phyloP scores from a whole-genome alignment of 2,329 filamentous ascomycete genomes.

The Botrytis medusae region DNA sequence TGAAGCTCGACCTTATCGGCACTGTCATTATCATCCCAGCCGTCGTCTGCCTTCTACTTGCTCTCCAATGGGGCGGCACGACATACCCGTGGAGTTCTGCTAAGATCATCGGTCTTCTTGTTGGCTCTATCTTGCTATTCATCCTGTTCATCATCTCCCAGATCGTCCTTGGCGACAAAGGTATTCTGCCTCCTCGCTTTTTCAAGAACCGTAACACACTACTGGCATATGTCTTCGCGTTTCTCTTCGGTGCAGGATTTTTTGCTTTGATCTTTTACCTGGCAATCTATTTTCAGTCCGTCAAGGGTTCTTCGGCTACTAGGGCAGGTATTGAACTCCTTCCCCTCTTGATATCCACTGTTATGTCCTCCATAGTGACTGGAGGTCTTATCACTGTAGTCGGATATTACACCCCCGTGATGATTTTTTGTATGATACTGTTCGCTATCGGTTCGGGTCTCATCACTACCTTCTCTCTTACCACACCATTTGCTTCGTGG shows the following conservation, averaged over 20 bases:
- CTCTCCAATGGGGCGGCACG: conserved; percentile 44
- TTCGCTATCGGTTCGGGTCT: conserved; percentile 45
- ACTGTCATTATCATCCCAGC: conserved; percentile 41
- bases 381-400: conserved; percentile 43
- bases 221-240: conserved; percentile 28
- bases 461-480: conserved; percentile 44
- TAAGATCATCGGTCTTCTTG: conserved; percentile 41
- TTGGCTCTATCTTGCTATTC: conserved; percentile 37
- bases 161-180: conserved; percentile 38
- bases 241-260: conserved; percentile 35
- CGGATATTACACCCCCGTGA: conserved; percentile 49
- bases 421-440: conserved; percentile 44
- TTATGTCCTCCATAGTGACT: conserved; percentile 45
- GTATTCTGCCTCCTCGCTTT: conserved; percentile 44
- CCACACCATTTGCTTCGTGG: conserved; percentile 50
- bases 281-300: conserved; percentile 40
- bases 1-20: conserved; percentile 42
- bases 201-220: conserved; percentile 34
- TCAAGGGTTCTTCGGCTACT: conserved; percentile 43
- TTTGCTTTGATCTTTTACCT: conserved; percentile 39
- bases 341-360: conserved; percentile 45
- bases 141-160: conserved; percentile 40
- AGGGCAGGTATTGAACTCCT: conserved; percentile 47
- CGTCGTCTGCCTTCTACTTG: conserved; percentile 43
- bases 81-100: conserved; percentile 41